Evolutionary conservation across 2,329 filamentous ascomycete species (phyloP), one percentile per base, ranked within the genome.

Genomic region (Volutella citrinella): DNA sequence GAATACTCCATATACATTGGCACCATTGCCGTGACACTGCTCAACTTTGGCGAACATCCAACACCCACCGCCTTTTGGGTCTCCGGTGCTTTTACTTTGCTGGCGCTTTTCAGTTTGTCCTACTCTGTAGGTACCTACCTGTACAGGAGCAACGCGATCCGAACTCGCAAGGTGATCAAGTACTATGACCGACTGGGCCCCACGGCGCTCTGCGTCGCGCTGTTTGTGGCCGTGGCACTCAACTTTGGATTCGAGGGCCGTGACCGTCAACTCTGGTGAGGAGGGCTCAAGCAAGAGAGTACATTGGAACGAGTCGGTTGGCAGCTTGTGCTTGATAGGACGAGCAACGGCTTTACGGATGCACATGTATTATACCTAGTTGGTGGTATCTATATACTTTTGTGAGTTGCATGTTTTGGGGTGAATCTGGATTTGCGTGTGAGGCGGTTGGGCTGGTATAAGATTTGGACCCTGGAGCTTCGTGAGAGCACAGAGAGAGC

Each of bases 1-100:
- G 91, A 98, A 63, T 97, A 95, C 65, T 91, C 86, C 30, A 95
- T 97, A 55, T 90, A 96, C 57, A 82, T 98, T 34, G 88, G 87
- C 51, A 84, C 85, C 18, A 91, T 95, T 51, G 87, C 89, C 10
- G 83, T 85, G 7, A 87, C 87, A 0, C 69, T 95, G 27, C 76
- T 95, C 47, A 90, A 95, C 69, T 88, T 96, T 59, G 79, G 86
- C 50, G 61, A 63, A 10, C 74, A 76, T 45, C 70, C 76, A 14
- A 74, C 63, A 7, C 57, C 49, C 27, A 61, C 80, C 14, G 80
- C 83, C 6, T 80, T 94, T 44, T 68, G 78, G 27, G 79, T 85
- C 0, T 76, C 88, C 0, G 84, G 82, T 56, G 73, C 80, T 2
- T 98, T 97, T 61, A 96, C 89, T 0, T 61, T 89, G 13, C 72